Base-by-base conservation (phyloP, 495 filamentous ascomycete genomes). In the Penicillium samsonianum region DNA sequence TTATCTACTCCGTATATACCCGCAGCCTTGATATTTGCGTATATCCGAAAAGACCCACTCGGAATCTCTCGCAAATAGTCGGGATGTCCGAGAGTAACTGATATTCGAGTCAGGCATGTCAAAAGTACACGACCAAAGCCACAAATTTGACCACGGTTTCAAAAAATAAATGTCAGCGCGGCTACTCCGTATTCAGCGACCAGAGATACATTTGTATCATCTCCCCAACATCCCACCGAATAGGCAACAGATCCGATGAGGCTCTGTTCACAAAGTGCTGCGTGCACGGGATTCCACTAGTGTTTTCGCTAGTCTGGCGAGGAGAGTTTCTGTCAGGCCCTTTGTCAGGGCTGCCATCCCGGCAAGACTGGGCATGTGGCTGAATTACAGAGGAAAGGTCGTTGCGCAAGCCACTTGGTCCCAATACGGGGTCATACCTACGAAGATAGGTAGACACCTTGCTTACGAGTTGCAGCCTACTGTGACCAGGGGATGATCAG, bases 241-340 rank as follows among this genome's bases (percentile, higher is more conserved):
- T 12, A 52, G 49, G 33, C 7, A 52, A 41, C 2, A 42, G 5
- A 41, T 30, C 40, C 26, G 16, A 43, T 47, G 53, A 47, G 53
- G 43, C 53, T 55, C 53, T 55, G 53, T 55, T 31, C 53, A 47
- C 53, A 7, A 19, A 9, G 30, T 38, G 53, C 53, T 45, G 23
- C 53, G 42, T 55, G 53, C 53, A 47, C 42, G 5, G 38, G 28
- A 28, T 19, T 33, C 19, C 43, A 47, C 53, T 55, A 55, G 42
- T 55, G 11, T 26, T 22, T 46, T 55, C 43, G 23, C 31, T 46
- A 55, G 53, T 47, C 22, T 51, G 16, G 35, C 42, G 11, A 37
- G 42, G 41, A 46, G 30, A 45, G 23, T 45, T 50, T 35, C 37
- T 42, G 17, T 50, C 53, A 60, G 41, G 30, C 30, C 11, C 38